phyloP scores from a whole-genome alignment of 805 yeast genomes.

The Ogataea salicorniae region DNA sequence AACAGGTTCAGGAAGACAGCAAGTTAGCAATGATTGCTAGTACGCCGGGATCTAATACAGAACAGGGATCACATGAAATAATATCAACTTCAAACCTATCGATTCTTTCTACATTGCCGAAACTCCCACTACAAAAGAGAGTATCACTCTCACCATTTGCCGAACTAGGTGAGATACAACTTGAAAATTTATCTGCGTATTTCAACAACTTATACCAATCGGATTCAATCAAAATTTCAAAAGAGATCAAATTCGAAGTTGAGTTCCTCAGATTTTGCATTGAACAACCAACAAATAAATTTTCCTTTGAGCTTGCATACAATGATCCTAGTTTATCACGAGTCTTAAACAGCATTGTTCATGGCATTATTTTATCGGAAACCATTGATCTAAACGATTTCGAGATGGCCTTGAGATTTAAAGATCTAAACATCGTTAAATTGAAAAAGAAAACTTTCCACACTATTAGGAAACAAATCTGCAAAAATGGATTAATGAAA shows the following conservation, averaged over 20 bases:
- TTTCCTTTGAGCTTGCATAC: conserved; percentile 16
- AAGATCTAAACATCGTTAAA: conserved; percentile 3
- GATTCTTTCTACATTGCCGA: too few species aligned
- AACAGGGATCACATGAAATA: too few species aligned
- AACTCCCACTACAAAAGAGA: too few species aligned
- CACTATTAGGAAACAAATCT: conserved; percentile 20
- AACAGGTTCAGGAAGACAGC: background rate
- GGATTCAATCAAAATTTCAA: background rate
- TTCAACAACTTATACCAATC: background rate
- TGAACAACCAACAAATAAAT: conserved; percentile 3
- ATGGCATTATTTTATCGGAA: conserved; percentile 11
- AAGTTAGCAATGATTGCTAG: background rate
- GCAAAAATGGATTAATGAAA: conserved; percentile 15
- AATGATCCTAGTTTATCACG: conserved; percentile 8
- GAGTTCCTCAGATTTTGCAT: conserved; percentile 22
- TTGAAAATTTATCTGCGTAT: conserved; percentile 2
- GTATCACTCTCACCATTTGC: too few species aligned
- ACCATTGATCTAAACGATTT: conserved; percentile 8
- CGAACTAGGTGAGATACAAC: background rate
- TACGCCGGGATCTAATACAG: too few species aligned
- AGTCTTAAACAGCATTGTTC: conserved; percentile 14
- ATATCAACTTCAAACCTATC: too few species aligned
- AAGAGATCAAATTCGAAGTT: conserved; percentile 6
- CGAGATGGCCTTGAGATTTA: conserved; percentile 8
- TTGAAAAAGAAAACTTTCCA: conserved; percentile 24